Base-by-base conservation (phyloP, 495 filamentous ascomycete species). In the Letharia columbiana region DNA sequence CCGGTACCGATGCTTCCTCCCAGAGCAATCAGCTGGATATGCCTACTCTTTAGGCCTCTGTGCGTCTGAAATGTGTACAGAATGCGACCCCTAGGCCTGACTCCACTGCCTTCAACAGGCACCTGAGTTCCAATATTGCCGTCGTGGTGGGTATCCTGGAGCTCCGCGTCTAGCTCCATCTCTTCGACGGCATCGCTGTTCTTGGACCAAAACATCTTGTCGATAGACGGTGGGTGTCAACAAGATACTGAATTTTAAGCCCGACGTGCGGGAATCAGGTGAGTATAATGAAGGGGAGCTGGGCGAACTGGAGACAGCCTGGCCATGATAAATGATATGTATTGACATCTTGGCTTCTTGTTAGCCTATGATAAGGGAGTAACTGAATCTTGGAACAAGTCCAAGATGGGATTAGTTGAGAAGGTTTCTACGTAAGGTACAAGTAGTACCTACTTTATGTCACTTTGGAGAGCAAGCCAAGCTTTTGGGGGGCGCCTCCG, bases 1-100 rank as follows among this genome's bases (percentile, higher is more conserved):
- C 77, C 88, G 3, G 87, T 91, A 57, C 88, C 88, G 68, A 90
- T 89, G 56, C 85, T 86, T 61, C 86, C 86, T 66, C 86, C 87
- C 8, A 90, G 77, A 1, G 87, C 86, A 67, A 89, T 87, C 66
- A 90, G 80, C 73, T 89, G 85, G 37, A 87, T 78, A 68, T 88
- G 86, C 59, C 86, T 80, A 23, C 77, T 84, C 65, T 78, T 77
- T 58, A 82, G 70, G 41, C 61, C 61, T 45, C 37, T 61, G 4
- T 44, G 40, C 37, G 59, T 61, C 18, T 61, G n/a, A 9, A 7
- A 12, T 13, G 5, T 41, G 39, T 42, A 1, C 17, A 13, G 23
- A 33, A 4, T 10, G 23, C 23, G 8, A 3, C 28, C 49, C 10
- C 5, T 11, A 54, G 52, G 52, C 23, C 13, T 17, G 28, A 35